phyloP scores from a whole-genome alignment of 768 basidiomycete species.

The Hemileccinum impolitum region DNA sequence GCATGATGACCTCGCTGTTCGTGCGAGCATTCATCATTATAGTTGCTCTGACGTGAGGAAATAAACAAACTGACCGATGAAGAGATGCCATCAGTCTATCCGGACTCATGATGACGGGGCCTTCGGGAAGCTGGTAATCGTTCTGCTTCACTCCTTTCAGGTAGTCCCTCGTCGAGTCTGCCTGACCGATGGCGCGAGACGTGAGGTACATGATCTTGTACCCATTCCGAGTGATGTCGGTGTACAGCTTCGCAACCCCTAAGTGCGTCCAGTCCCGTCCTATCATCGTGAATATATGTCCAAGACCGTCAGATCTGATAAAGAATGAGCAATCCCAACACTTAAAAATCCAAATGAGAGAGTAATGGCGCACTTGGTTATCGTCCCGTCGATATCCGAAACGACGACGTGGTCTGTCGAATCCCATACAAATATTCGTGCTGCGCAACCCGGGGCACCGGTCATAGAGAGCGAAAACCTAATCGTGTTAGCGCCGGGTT shows the following conservation, averaged over 20 bases:
- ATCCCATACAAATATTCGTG: constrained; percentile 95
- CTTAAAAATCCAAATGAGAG: not conserved
- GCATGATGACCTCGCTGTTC: constrained; percentile 92
- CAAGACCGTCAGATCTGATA: constrained; percentile 86
- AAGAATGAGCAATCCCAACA: not conserved
- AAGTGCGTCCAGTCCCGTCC: constrained; percentile 98
- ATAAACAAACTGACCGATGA: constrained; percentile 66
- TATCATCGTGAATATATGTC: constrained; percentile 96
- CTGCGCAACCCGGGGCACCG: constrained; percentile 79
- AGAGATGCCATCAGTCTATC: constrained; percentile 92
- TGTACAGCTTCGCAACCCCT: constrained; percentile 96
- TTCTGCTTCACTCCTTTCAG: constrained; percentile 94
- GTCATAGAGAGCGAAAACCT: constrained; percentile 90
- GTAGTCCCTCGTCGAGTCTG: constrained; percentile 94
- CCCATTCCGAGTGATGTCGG: constrained; percentile 91
- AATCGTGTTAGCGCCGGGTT: constrained; percentile 84
- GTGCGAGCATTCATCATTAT: not conserved
- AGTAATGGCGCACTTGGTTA: constrained; percentile 78
- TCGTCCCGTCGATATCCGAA: constrained; percentile 98
- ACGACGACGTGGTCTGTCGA: constrained; percentile 87
- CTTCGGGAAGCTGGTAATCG: constrained; percentile 94
- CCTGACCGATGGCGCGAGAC: constrained; percentile 95
- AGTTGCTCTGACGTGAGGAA: too few relatives aligned
- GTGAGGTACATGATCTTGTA: constrained; percentile 99
- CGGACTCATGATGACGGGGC: constrained; percentile 98